Base-by-base conservation (phyloP, 116 monocot species). In the Iris pallida region DNA sequence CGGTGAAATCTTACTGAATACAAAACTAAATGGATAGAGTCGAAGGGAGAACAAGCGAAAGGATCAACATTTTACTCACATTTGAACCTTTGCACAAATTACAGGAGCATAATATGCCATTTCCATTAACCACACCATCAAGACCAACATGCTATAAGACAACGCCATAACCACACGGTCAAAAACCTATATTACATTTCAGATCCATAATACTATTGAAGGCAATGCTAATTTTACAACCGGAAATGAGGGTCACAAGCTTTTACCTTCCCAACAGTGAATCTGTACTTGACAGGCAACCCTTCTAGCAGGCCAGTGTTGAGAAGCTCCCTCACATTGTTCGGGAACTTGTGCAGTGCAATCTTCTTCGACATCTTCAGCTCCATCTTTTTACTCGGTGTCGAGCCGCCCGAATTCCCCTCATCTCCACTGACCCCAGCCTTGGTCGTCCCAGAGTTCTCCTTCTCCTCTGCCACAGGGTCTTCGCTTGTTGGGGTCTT, bases 351-450 rank as follows among this genome's bases (percentile, higher is more conserved):
- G 14, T 70, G 85, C 8, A 88, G 47, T 6, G 81, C 63, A 51
- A 86, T 87, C 78, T 90, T 88, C 74, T 91, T 98, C 5, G 92
- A 89, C 89, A 92, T 92, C 73, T 91, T 91, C 57, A 91, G 58
- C 60, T 86, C 91, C 89, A 86, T 75, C 68, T 92, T 89, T 42
- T 73, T 79, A 71, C 75, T 82, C 14, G 69, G 71, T 1, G 75
- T 57, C 19, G 49, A 47, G 47, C 46, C 61, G 47, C 46, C 61
- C 46, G 61, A 55, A 16, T 55, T 56, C 47, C 64, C 79, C 20
- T 73, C 71, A 14, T 45, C 49, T 8, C 20, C 71, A 59, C 59
- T 65, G 14, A 5, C 55, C 47, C 53, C 69, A 55, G 13, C 49
- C 51, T 78, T 76, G 20, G 20, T 47, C 4, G 52, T 42, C 11